Evolutionary conservation across 306 rosid genomes (phyloP).

Genomic region (Clitoria ternatea): DNA sequence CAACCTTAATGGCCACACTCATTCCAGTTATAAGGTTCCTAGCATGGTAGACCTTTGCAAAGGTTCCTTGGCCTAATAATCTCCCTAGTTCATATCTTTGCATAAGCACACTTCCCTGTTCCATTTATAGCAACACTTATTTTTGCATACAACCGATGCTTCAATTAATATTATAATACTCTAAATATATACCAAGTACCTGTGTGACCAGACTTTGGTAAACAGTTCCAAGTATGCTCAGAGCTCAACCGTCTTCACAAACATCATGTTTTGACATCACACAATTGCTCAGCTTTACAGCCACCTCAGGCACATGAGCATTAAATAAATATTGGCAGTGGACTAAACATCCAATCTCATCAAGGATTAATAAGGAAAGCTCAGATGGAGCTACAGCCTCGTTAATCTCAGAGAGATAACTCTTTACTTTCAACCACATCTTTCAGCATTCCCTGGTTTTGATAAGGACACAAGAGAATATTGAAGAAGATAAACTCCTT

Average conservation of each 20-base stretch:
- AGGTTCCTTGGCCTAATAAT: conserved; percentile 94
- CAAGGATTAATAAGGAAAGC: conserved; percentile 41
- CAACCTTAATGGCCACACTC: conserved; percentile 77
- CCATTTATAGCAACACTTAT: conserved; percentile 48
- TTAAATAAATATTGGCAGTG: conserved; percentile 22
- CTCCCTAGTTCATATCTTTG: conserved; percentile 77
- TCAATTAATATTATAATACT: conserved; percentile 22
- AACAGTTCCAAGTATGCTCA: conserved; percentile 26
- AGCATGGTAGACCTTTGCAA: conserved; percentile 92
- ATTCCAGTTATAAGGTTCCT: conserved; percentile 64
- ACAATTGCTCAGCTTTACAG: conserved; percentile 30
- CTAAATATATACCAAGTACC: background rate
- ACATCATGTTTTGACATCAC: conserved; percentile 42
- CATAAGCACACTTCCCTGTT: conserved; percentile 70
- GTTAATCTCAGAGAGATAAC: conserved; percentile 38
- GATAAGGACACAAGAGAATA: conserved; percentile 36
- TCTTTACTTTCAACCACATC: conserved; percentile 69
- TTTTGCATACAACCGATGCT: conserved; percentile 16
- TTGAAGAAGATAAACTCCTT: background rate
- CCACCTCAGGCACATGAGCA: conserved; percentile 34
- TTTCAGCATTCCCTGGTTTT: conserved; percentile 88
- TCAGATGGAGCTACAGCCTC: conserved; percentile 38
- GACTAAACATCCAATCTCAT: conserved; percentile 45
- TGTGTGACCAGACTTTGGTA: conserved; percentile 12
- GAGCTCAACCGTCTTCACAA: conserved; percentile 72